These are phyloP conservation scores for Harringtonia lauricola DNA, from an alignment of 2,329 filamentous ascomycete species.

Conservation along the genomic window DNA sequence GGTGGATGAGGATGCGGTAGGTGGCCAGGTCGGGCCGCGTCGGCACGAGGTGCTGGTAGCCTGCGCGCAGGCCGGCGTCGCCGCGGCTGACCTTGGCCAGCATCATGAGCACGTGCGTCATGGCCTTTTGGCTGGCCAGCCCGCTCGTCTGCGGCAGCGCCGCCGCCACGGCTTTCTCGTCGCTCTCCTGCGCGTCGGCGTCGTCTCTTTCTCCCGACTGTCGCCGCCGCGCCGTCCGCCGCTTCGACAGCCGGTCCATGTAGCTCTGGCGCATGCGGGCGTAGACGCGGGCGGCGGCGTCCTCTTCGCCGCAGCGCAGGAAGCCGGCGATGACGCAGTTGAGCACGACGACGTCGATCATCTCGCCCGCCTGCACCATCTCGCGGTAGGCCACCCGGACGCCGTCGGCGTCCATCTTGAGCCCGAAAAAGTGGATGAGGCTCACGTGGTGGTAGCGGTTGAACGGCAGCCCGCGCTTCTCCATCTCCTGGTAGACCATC, in stretches of 20 bases:
- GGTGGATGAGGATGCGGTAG: slow-evolving; percentile 66
- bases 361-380: slow-evolving; percentile 74
- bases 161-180: background rate
- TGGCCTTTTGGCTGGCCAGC: slow-evolving; percentile 30
- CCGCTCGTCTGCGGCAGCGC: background rate
- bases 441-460: slow-evolving; percentile 75
- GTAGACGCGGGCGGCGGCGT: slow-evolving; percentile 72
- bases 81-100: slow-evolving; percentile 42
- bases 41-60: slow-evolving; percentile 50
- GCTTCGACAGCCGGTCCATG: slow-evolving; percentile 4
- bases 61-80: slow-evolving; percentile 40
- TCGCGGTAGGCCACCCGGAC: slow-evolving; percentile 70
- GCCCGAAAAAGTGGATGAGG: slow-evolving; percentile 73
- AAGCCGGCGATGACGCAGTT: slow-evolving; percentile 79
- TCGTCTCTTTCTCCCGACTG: too few species aligned
- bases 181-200: too few species aligned
- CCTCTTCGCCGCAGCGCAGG: slow-evolving; percentile 62
- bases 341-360: slow-evolving; percentile 77
- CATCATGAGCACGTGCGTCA: slow-evolving; percentile 47
- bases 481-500: slow-evolving; percentile 76
- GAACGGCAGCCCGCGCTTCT: slow-evolving; percentile 51
- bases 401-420: slow-evolving; percentile 60
- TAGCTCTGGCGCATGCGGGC: slow-evolving; percentile 66
- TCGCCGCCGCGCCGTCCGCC: background rate
- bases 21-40: slow-evolving; percentile 68